A percentile compares a stretch with the other conserved stretches of the same genome.
These are phyloP conservation scores for Teunomyces pallodes DNA, from an alignment of 805 yeast genomes.

Conservation along the genomic window DNA sequence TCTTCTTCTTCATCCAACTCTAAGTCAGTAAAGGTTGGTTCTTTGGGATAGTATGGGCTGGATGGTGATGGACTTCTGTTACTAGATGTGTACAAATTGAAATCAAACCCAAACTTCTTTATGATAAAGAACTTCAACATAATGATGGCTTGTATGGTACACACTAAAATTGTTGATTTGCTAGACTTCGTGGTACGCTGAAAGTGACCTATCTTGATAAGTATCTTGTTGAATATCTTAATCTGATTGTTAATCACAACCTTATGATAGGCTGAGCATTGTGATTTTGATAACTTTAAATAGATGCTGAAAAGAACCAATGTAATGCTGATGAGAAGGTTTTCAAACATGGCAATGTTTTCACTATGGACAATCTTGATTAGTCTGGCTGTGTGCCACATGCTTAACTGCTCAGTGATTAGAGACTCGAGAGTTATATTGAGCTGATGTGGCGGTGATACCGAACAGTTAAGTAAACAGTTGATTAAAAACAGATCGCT, in stretches of 20 bases:
- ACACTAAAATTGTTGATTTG: conserved; percentile 21
- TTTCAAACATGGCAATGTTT: conserved; percentile 23
- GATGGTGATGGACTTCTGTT: not conserved
- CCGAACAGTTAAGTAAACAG: conserved; percentile 32
- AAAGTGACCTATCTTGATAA: conserved; percentile 16
- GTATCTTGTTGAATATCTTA: conserved; percentile 28
- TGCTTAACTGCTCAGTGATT: conserved; percentile 20
- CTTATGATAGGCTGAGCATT: conserved; percentile 8
- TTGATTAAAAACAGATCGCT: conserved; percentile 22
- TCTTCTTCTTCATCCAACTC: conserved; percentile 5
- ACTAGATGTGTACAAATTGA: not conserved
- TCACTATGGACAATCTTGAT: conserved; percentile 5
- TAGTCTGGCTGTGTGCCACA: conserved; percentile 19
- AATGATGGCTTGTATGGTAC: conserved; percentile 29
- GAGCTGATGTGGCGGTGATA: conserved; percentile 3
- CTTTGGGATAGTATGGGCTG: not conserved
- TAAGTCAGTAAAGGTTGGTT: not conserved
- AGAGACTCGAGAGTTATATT: conserved; percentile 7
- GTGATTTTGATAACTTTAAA: conserved; percentile 13
- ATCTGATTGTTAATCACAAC: conserved; percentile 31
- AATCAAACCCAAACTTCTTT: conserved; percentile 15
- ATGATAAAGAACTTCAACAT: conserved; percentile 27
- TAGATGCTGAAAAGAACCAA: conserved; percentile 25
- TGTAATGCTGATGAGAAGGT: conserved; percentile 28
- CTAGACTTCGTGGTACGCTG: conserved; percentile 7